Conservation (phyloP, 1,284 basidiomycete genomes). For the Cerrena zonata region DNA sequence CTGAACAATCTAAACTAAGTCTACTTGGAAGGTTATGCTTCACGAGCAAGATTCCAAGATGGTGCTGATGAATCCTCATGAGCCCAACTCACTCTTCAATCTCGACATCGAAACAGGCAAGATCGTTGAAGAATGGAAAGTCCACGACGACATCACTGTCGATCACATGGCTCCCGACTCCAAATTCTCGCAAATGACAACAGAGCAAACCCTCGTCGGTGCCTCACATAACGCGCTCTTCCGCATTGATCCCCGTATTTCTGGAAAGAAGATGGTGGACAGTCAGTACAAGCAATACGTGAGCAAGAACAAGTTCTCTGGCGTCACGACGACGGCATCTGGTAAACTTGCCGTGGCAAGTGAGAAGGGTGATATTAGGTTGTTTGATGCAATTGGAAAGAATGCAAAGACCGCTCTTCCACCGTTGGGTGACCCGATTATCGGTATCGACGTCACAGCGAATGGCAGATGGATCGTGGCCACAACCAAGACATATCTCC, state of each 20-base stretch:
- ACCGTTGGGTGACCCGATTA: conserved; percentile 90
- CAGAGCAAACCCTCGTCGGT: conserved; percentile 89
- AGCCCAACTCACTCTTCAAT: conserved; percentile 82
- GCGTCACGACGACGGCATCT: conserved; percentile 80
- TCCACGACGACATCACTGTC: conserved; percentile 83
- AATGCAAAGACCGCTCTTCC: conserved; percentile 99
- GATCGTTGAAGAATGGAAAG: conserved; percentile 98
- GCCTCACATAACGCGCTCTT: conserved; percentile 91
- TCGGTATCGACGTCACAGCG: conserved; percentile 91
- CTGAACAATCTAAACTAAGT: not conserved
- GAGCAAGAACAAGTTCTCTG: conserved; percentile 92
- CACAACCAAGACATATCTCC: conserved; percentile 90
- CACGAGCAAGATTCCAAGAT: conserved; percentile 97
- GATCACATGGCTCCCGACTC: conserved; percentile 86
- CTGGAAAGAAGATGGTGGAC: conserved; percentile 90
- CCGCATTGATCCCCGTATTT: conserved; percentile 91
- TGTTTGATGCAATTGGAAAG: conserved; percentile 96
- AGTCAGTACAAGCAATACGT: conserved; percentile 95
- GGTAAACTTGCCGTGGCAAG: conserved; percentile 91
- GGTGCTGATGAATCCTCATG: conserved; percentile 83
- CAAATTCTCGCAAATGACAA: conserved; percentile 93
- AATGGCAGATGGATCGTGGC: conserved; percentile 94
- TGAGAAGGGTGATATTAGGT: conserved; percentile 92
- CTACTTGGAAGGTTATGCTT: conserved; percentile 79
- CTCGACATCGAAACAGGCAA: conserved; percentile 96